A percentile compares a stretch with the other conserved stretches of the same genome.
These are phyloP conservation scores for Tolypocladium capitatum DNA, from an alignment of 2,329 filamentous ascomycete species.

Conservation along the genomic window DNA sequence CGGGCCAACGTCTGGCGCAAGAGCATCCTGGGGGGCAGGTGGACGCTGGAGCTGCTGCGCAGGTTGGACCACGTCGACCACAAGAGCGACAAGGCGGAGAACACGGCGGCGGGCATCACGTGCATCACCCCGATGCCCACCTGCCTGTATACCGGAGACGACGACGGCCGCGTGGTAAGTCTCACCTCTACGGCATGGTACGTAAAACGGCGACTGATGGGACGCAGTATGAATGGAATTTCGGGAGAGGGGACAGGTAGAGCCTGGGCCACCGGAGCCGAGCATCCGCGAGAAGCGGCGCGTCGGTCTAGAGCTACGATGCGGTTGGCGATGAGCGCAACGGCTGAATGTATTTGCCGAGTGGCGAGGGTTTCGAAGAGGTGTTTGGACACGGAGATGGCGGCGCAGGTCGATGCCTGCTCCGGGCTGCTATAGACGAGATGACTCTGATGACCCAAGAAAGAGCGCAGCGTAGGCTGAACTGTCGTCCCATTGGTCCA, in stretches of 20 bases:
- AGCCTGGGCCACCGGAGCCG: slow-evolving; percentile 15
- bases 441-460: not conserved
- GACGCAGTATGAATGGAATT: slow-evolving; percentile 49
- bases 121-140: slow-evolving; percentile 75
- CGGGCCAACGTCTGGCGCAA: slow-evolving; percentile 68
- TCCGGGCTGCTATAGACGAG: not conserved
- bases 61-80: slow-evolving; percentile 67
- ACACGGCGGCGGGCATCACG: slow-evolving; percentile 59
- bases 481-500: not conserved
- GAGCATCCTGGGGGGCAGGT: slow-evolving; percentile 44
- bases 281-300: not conserved
- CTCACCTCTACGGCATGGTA: not conserved
- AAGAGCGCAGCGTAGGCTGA: not conserved
- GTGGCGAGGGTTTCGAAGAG: not conserved
- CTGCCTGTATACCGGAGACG: slow-evolving; percentile 85
- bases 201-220: not conserved
- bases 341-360: not conserved
- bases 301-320: not conserved
- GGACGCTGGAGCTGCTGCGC: slow-evolving; percentile 67
- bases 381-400: not conserved
- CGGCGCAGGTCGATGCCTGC: not conserved
- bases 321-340: not conserved
- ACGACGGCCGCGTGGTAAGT: slow-evolving; percentile 73
- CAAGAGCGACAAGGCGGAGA: slow-evolving; percentile 44
- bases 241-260: slow-evolving; percentile 45